Base-by-base conservation (phyloP, 768 basidiomycete species). In the Gloeophyllum trabeum region DNA sequence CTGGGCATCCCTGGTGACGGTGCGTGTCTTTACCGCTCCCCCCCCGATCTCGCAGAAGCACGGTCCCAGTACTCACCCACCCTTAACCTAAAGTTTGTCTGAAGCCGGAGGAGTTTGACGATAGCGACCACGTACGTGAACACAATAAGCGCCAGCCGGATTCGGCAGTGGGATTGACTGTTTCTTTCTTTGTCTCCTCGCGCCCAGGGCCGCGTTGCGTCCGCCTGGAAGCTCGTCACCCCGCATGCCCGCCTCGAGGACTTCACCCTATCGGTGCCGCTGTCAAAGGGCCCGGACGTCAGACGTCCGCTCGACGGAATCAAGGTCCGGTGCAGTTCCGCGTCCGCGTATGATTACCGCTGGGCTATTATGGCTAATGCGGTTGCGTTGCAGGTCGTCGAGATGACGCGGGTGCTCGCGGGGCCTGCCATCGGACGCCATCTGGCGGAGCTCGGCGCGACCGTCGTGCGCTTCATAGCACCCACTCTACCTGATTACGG, bases 361-460 rank as follows among this genome's bases (percentile, higher is more conserved):
- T 37, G 10, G 10, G 12, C 20, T 21, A 37, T 19, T 37, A 7
- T 37, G 36, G 10, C 36, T 10, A 21, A 37, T 37, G 10, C 20
- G 20, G 7, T 49, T 21, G 58, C 55, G 3, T 39, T 60, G 25
- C 54, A 57, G 30, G 47, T 57, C 16, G 39, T 59, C 22, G 57
- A 60, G 34, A 34, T 60, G 19, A 60, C 54, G 4, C 52, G 58
- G n/a, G 48, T 58, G 20, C 55, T 60, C 20, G 56, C 58, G 4
- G 46, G 48, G 6, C 57, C 58, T 1, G 46, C 53, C 10, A 32
- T 56, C 1, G 47, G 46, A 3, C 42, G 54, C 6, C 51, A 54
- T 7, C 46, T 60, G 10, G 58, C 58, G 1, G 57, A 60, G 28
- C 44, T 54, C 20, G 57, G 58, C 4, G 58, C 58, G 3, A 56